phyloP scores from a whole-genome alignment of 208 protist species.

The Crithidia thermophila region DNA sequence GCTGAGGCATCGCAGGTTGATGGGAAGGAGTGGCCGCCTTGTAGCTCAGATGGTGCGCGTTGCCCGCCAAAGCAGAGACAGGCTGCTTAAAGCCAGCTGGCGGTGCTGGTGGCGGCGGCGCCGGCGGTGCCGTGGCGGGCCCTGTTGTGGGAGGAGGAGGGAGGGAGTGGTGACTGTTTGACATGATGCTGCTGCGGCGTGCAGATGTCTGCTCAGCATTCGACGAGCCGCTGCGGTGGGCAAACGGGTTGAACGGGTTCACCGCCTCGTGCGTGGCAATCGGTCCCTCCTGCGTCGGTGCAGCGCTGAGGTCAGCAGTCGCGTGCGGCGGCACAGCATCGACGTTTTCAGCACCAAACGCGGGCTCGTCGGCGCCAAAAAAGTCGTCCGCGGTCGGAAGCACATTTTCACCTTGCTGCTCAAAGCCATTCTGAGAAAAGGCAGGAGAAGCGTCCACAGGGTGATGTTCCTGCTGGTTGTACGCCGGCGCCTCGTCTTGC shows the following conservation, averaged over 20 bases:
- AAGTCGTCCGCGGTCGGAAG: conserved; percentile 6
- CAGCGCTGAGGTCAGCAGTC: background rate
- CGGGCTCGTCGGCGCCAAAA: background rate
- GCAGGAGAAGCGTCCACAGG: no score
- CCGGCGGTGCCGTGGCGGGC: background rate
- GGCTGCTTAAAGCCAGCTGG: conserved; percentile 1
- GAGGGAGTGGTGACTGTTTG: no score
- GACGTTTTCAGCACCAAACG: background rate
- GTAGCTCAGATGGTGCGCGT: conserved; percentile 13
- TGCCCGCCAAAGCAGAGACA: conserved; percentile 1
- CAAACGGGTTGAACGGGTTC: background rate
- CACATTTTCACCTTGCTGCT: no score
- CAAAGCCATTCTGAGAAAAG: no score
- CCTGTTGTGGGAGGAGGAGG: background rate
- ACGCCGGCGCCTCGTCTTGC: no score
- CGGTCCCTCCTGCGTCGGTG: background rate
- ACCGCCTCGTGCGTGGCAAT: no score
- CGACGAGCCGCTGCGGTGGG: background rate
- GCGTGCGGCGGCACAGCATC: background rate
- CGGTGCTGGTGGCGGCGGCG: conserved; percentile 3
- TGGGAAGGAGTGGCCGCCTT: no score
- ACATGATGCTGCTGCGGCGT: background rate
- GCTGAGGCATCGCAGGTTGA: no score
- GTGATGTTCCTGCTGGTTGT: no score
- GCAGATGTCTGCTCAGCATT: background rate